Percentiles rank a stretch among this genome's conserved stretches.
Conservation (phyloP, 2,329 filamentous ascomycete species). For the Aspergillus fumigatiaffinis region DNA sequence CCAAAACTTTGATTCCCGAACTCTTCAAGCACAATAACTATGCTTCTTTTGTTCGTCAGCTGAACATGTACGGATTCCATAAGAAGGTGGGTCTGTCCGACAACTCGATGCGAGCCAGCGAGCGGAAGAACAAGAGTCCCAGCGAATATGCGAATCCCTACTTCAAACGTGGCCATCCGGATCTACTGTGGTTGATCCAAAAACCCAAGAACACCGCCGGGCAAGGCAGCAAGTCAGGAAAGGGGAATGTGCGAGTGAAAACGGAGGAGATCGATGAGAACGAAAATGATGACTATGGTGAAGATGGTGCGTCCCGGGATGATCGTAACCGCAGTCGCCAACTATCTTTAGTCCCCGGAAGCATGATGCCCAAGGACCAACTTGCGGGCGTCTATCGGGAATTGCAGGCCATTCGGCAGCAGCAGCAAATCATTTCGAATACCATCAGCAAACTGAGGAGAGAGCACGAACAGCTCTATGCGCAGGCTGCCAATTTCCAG, state of each 20-base stretch:
- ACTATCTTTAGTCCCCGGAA: constrained; percentile 39
- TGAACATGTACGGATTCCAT: constrained; percentile 64
- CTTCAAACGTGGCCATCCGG: constrained; percentile 88
- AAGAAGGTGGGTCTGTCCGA: constrained; percentile 83
- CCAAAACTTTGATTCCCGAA: constrained; percentile 68
- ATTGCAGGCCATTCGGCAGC: constrained; percentile 74
- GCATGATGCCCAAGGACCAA: constrained; percentile 63
- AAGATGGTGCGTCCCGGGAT: constrained; percentile 37
- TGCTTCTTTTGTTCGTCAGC: constrained; percentile 69
- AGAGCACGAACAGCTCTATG: constrained; percentile 83
- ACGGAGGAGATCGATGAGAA: constrained; percentile 59
- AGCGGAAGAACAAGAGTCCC: constrained; percentile 94
- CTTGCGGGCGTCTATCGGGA: constrained; percentile 74
- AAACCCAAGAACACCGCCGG: constrained; percentile 75
- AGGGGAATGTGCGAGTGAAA: constrained; percentile 39
- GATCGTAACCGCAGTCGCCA: constrained; percentile 36
- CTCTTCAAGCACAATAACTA: constrained; percentile 79
- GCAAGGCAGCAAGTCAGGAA: constrained; percentile 51
- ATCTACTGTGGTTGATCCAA: constrained; percentile 91
- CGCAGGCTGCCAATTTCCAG: constrained; percentile 84
- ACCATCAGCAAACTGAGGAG: constrained; percentile 76
- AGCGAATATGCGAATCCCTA: constrained; percentile 98
- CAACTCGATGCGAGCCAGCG: constrained; percentile 95
- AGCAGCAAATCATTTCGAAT: constrained; percentile 79
- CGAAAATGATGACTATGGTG: constrained; percentile 57